Conservation (phyloP, 2,329 filamentous ascomycete genomes). For the Venturia pyrina region DNA sequence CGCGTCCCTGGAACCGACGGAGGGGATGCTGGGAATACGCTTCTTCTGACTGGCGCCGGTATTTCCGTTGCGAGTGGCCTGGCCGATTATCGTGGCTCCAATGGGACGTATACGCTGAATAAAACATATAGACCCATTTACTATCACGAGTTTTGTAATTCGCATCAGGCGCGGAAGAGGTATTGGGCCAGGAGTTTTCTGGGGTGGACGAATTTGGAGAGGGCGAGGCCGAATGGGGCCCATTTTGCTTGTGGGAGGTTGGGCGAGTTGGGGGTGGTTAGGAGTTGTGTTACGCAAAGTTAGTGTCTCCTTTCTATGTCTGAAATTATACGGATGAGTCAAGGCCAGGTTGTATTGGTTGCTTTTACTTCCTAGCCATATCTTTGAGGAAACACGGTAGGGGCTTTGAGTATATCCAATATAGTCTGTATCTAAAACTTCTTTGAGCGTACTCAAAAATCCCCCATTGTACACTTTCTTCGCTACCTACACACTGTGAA, state of each 20-base stretch:
- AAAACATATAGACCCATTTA: conserved; percentile 86
- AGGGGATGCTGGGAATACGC: conserved; percentile 34
- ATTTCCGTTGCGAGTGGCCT: conserved; percentile 89
- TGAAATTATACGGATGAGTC: background rate
- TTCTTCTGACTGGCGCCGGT: conserved; percentile 72
- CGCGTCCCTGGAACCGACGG: conserved; percentile 27
- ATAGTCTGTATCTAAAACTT: no score
- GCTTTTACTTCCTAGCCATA: background rate
- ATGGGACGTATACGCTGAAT: conserved; percentile 89
- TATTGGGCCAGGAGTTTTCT: conserved; percentile 96
- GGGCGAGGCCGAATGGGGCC: conserved; percentile 66
- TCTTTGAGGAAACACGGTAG: background rate
- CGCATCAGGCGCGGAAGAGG: conserved; percentile 75
- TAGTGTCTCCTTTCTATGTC: conserved; percentile 16
- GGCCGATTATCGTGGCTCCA: conserved; percentile 80
- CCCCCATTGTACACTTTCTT: background rate
- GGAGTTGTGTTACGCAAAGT: conserved; percentile 78
- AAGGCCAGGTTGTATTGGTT: background rate
- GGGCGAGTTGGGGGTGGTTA: conserved; percentile 60
- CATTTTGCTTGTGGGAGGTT: conserved; percentile 71
- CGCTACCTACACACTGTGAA: background rate
- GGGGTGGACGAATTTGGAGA: conserved; percentile 75
- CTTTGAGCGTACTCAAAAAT: background rate
- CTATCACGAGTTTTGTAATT: conserved; percentile 75
- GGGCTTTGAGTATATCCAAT: background rate